These are phyloP conservation scores for Rhytidiadelphus loreus DNA, from an alignment of 225 moss, liverwort and hornwort genomes.

Conservation along the genomic window DNA sequence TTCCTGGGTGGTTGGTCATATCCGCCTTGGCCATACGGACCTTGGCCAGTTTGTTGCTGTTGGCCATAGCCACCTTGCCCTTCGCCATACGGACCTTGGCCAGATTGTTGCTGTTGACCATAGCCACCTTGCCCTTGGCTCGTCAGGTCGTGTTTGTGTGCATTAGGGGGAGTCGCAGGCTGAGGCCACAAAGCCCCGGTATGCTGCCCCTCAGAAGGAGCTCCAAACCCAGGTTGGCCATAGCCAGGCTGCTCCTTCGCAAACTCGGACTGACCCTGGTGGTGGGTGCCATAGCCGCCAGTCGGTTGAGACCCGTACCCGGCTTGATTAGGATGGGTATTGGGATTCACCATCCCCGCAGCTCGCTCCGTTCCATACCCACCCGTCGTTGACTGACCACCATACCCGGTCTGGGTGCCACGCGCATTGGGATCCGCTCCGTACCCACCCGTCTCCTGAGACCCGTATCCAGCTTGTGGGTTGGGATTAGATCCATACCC, in stretches of 20 bases:
- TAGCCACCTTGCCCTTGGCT: neutral
- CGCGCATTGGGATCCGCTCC: neutral
- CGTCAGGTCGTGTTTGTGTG: neutral
- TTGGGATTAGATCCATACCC: rapidly evolving
- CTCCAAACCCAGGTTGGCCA: neutral
- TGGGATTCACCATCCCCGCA: neutral
- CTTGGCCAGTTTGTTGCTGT: neutral
- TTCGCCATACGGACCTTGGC: neutral
- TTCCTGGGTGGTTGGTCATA: neutral
- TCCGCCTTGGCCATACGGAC: neutral
- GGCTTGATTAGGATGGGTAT: neutral
- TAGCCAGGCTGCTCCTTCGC: neutral
- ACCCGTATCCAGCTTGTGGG: neutral
- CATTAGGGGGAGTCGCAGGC: neutral
- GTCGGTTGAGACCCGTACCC: neutral
- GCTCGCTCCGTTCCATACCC: neutral
- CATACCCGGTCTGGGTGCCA: neutral
- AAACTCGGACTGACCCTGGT: neutral
- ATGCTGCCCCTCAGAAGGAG: neutral
- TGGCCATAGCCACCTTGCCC: neutral
- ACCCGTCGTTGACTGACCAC: neutral
- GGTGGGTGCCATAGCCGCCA: neutral
- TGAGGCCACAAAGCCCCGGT: neutral
- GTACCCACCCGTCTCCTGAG: neutral
- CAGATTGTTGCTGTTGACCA: neutral